phyloP scores from a whole-genome alignment of 208 protist species.

The Trypanosoma lewisi region DNA sequence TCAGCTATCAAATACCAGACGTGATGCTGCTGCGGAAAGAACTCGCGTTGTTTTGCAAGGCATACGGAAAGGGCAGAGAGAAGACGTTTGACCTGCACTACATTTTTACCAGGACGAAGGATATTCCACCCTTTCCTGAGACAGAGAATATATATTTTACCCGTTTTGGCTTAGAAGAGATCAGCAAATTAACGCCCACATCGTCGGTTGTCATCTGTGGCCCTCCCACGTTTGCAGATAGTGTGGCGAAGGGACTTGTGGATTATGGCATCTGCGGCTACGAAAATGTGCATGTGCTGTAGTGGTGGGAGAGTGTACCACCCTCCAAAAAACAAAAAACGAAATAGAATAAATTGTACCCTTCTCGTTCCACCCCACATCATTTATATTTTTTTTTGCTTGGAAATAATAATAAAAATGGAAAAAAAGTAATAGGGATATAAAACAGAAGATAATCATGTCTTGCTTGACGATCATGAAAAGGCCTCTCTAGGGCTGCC shows the following conservation, averaged over 20 bases:
- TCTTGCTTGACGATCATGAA: no score
- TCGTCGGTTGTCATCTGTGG: constrained; percentile 49
- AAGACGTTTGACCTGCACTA: constrained; percentile 10
- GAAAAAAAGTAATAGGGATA: constrained; percentile 21
- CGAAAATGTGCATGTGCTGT: constrained; percentile 39
- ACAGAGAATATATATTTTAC: constrained; percentile 11
- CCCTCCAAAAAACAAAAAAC: neutral
- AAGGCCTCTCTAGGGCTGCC: no score
- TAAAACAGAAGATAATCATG: constrained; percentile 21
- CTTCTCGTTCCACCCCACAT: neutral
- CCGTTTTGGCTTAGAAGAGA: constrained; percentile 19
- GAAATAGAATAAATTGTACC: no score
- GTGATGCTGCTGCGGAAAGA: constrained; percentile 47
- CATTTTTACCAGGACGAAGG: constrained; percentile 9
- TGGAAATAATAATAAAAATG: constrained; percentile 4
- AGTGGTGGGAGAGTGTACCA: neutral
- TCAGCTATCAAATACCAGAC: constrained; percentile 32
- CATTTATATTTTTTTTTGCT: constrained; percentile 17
- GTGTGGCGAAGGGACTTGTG: constrained; percentile 25
- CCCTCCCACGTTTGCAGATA: constrained; percentile 44
- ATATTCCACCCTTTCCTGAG: constrained; percentile 5
- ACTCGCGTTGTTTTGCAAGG: constrained; percentile 29
- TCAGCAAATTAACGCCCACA: constrained; percentile 10
- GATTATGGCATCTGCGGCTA: constrained; percentile 33
- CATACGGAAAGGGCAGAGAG: constrained; percentile 1